Evolutionary conservation across 306 rosid species (phyloP), one percentile per base, ranked within the genome.

Genomic region (Betula pendula): DNA sequence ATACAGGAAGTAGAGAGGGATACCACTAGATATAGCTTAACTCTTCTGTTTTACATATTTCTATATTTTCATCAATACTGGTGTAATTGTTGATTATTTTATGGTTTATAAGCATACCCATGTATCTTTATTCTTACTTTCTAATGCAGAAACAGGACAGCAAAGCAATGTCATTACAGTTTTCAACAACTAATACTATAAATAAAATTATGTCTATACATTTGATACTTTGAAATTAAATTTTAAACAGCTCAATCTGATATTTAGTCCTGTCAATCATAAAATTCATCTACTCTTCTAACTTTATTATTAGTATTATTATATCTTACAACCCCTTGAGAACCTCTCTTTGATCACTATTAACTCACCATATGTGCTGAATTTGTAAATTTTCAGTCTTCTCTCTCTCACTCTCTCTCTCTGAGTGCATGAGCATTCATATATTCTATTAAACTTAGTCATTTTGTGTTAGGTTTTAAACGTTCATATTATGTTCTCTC

Each of bases 401-500:
- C 22, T 20, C 16, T 48, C 25, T 25, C 48, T 35, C 33, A 17
- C 19, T 29, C 33, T 29, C 33, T 29, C 33, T 29, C 33, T 29
- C 2, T 29, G 1, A 29, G 1, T 29, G 19, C 16, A n/a, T 17
- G 3, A 20, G 4, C 49, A 42, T 72, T 72, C 50, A 50, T 51
- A 33, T 40, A 15, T 63, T 7, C 70, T 35, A 17, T 22, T 58
- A 59, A 69, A 73, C 55, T 40, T 75, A 72, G n/a, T 53, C 45
- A 10, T 42, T 73, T 44, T 22, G 35, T 73, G 42, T 60, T 45
- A 19, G 59, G 43, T 72, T 71, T 76, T 70, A 66, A 62, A 77
- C 17, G 59, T 29, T 76, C 22, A 50, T 11, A 10, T 14, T 20
- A 10, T 53, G 17, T 58, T 75, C n/a, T 81, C 78, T 33, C 88